Evolutionary conservation across 306 rosid species (phyloP), one percentile per base, ranked within the genome.

Genomic region (Malus sieversii): DNA sequence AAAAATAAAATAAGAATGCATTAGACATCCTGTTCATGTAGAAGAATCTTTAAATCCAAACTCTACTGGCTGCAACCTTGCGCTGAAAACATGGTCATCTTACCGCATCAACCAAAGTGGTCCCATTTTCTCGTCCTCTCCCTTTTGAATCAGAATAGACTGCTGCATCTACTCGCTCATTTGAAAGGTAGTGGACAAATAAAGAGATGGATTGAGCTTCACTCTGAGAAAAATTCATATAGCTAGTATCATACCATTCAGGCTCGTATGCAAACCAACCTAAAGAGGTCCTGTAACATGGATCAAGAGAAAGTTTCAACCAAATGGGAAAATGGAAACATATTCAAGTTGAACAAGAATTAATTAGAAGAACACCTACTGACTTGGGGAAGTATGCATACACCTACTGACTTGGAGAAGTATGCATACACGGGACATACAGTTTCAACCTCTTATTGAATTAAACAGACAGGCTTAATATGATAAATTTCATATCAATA

Each of bases 241-340:
- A 81, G 71, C 84, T 89, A 68, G 89, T 81, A 81, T 95, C 98
- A 74, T 81, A 95, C 98, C 97, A 95, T 71, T 90, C 97, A 20
- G 93, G 92, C 79, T 84, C 88, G 76, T 81, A 66, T 64, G 98
- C 90, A 91, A 94, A 94, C 98, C 98, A 94, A 73, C 98, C 96
- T 80, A 94, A 82, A 66, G 96, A 78, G 38, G 97, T 92, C 87
- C 98, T 95, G 91, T 66, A 87, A 67, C 74, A 84, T 29, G 67
- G 75, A 77, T 52, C 80, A 78, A 75, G 38, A 62, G 76, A 70
- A 76, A 80, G 35, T 76, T 73, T 82, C 83, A 84, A 63, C 64
- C 72, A 77, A 65, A 76, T 45, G 13, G 13, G 55, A 71, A 79
- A 77, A 35, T 78, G 78, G 63, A 51, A 71, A 68, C 29, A 59